Evolutionary conservation across 2,329 filamentous ascomycete species (phyloP).

Genomic region (Fusarium sp.): DNA sequence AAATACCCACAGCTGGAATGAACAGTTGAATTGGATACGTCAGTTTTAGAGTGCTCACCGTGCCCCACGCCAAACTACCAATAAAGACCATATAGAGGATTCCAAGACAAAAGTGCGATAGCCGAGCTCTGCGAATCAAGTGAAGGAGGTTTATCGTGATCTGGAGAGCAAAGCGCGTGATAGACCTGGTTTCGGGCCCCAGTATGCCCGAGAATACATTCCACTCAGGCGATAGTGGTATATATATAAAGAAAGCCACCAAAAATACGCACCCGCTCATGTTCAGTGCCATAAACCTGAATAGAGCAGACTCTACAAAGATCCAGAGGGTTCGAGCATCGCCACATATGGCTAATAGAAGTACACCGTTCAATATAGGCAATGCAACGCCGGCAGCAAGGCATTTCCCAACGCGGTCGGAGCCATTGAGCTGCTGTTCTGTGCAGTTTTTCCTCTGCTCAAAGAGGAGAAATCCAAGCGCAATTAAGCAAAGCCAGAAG

Average conservation of each 20-base stretch:
- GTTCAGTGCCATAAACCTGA: background rate
- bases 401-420: background rate
- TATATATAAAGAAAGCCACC: background rate
- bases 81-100: background rate
- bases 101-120: background rate
- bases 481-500: background rate
- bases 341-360: background rate
- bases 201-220: background rate
- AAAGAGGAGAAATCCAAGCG: background rate
- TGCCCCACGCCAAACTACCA: background rate
- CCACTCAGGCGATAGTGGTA: background rate
- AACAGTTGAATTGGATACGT: background rate
- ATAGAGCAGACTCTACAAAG: background rate
- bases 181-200: background rate
- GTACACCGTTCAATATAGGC: accelerated
- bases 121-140: background rate
- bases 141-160: accelerated
- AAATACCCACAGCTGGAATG: background rate
- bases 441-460: background rate
- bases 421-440: background rate
- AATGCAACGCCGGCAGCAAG: accelerated
- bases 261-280: accelerated
- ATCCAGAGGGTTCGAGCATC: background rate
- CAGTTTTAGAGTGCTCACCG: accelerated
- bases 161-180: accelerated